Percentiles rank a stretch among this genome's conserved stretches.
These are phyloP conservation scores for Tetrapyrgos nigripes DNA, from an alignment of 1,284 basidiomycete species.

Conservation along the genomic window DNA sequence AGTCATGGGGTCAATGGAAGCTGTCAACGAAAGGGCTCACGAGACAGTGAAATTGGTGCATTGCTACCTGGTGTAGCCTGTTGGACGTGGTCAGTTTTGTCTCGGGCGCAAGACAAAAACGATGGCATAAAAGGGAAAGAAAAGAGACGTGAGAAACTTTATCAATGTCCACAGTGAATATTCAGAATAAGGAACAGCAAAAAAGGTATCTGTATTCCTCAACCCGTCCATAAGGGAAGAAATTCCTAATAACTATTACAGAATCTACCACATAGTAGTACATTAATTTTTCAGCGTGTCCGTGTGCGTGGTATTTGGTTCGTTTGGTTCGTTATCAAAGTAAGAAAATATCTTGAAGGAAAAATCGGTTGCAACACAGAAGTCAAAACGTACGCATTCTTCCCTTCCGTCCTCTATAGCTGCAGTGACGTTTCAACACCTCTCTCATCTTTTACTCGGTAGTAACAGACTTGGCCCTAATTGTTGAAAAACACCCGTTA, in stretches of 20 bases:
- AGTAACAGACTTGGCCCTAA: conserved; percentile 85
- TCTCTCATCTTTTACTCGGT: conserved; percentile 63
- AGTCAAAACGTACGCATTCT: background rate
- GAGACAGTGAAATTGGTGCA: too few relatives aligned
- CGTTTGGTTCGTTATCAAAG: background rate
- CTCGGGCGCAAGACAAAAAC: too few relatives aligned
- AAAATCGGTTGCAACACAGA: background rate
- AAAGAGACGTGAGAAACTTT: too few relatives aligned
- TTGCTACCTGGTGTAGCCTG: too few relatives aligned
- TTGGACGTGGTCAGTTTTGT: too few relatives aligned
- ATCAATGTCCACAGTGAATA: too few relatives aligned
- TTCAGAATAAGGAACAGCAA: too few relatives aligned
- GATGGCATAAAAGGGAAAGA: too few relatives aligned
- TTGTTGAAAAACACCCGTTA: conserved; percentile 20
- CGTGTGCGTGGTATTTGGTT: too few relatives aligned
- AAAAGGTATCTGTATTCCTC: background rate
- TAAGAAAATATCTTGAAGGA: background rate
- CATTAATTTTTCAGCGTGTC: background rate
- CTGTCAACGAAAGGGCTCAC: too few relatives aligned
- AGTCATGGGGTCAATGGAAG: too few relatives aligned
- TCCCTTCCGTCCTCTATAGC: background rate
- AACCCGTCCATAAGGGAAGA: background rate
- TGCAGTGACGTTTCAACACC: background rate
- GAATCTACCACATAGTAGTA: background rate
- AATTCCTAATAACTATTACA: background rate